Percentiles rank a stretch among this genome's conserved stretches.
Evolutionary conservation across 345 rosid species (phyloP).

Genomic region (Streptanthus diversifolius): DNA sequence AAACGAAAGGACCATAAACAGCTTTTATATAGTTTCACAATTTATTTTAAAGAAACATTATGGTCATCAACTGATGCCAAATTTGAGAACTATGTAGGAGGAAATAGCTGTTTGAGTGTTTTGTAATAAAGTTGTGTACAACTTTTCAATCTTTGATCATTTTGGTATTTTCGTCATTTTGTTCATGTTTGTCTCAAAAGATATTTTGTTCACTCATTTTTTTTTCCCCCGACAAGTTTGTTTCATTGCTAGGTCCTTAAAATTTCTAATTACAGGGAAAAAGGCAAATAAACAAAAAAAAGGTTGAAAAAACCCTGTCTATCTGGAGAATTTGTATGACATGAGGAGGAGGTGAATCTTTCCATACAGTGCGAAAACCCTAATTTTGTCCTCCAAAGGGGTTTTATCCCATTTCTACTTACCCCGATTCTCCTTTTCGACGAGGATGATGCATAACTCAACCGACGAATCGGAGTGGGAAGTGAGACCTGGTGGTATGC

Average conservation of each 20-base stretch:
- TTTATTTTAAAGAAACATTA: background rate
- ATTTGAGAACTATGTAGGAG: background rate
- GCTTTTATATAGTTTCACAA: background rate
- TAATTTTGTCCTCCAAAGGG: background rate
- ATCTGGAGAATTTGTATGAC: background rate
- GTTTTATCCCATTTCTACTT: background rate
- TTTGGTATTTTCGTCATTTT: too few relatives aligned
- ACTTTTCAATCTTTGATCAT: too few relatives aligned
- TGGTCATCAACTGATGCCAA: background rate
- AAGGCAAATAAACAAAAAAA: background rate
- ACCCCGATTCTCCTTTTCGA: background rate
- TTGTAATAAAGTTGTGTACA: background rate
- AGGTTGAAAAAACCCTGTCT: background rate
- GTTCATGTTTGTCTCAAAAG: background rate
- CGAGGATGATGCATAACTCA: slow-evolving; percentile 24
- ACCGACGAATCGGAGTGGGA: slow-evolving; percentile 43
- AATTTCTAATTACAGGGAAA: background rate
- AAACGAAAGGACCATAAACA: background rate
- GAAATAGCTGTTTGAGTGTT: background rate
- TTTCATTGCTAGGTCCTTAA: too few relatives aligned
- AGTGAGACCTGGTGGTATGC: slow-evolving; percentile 54
- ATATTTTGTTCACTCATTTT: background rate
- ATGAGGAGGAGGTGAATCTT: background rate
- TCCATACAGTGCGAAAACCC: slow-evolving; percentile 20
- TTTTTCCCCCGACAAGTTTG: background rate